Percentiles rank a stretch among this genome's conserved stretches.
phyloP scores from a whole-genome alignment of 345 rosid species.

The Populus nigra region DNA sequence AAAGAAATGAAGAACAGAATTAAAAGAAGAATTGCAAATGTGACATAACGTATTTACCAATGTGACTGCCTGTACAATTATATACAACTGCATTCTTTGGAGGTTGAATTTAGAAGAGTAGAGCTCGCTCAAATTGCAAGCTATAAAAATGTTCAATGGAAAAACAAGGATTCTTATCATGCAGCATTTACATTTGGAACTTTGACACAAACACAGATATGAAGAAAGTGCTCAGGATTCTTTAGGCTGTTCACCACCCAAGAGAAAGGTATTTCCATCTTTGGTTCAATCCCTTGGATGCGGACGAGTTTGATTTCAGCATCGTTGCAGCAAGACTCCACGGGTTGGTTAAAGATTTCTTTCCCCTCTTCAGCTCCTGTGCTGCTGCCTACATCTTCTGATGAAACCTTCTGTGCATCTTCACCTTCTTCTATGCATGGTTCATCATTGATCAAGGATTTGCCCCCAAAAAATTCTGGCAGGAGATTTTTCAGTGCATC shows the following conservation, averaged over 20 bases:
- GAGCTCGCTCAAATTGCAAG: not conserved
- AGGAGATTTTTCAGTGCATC: conserved; percentile 65
- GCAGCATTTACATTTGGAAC: conserved; percentile 29
- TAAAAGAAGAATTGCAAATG: too few species aligned
- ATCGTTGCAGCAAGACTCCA: conserved; percentile 15
- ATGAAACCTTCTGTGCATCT: conserved; percentile 23
- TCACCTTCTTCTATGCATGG: conserved; percentile 26
- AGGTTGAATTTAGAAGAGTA: not conserved
- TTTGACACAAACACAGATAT: conserved; percentile 56
- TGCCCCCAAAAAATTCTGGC: conserved; percentile 45
- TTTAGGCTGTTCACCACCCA: conserved; percentile 86
- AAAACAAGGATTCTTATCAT: not conserved
- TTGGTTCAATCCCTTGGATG: conserved; percentile 84
- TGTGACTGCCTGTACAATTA: conserved; percentile 7
- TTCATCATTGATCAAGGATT: conserved; percentile 18
- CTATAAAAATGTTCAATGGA: not conserved
- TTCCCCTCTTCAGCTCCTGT: conserved; percentile 24
- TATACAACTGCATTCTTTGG: not conserved
- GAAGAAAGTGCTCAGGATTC: conserved; percentile 83
- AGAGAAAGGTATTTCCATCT: conserved; percentile 77
- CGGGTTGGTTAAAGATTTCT: conserved; percentile 14
- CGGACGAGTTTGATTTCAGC: conserved; percentile 66
- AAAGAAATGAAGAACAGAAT: not conserved
- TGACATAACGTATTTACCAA: too few species aligned
- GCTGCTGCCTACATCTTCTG: conserved; percentile 28